Conservation (phyloP, 2,329 filamentous ascomycete species). For the Shiraia sp. region DNA sequence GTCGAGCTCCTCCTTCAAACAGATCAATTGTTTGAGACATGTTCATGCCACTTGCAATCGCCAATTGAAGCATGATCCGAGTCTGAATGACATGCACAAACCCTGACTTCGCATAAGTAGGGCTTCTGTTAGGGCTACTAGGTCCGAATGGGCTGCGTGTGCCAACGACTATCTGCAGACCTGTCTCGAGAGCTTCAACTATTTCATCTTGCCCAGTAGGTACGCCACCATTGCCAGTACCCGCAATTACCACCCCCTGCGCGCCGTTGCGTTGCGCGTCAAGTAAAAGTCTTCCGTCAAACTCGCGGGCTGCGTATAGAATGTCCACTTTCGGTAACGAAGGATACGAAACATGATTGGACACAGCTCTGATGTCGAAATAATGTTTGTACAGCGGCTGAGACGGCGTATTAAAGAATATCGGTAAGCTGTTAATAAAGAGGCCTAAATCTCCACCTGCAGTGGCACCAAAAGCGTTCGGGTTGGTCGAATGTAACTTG, state of each 20-base stretch:
- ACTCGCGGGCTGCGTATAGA: slow-evolving; percentile 33
- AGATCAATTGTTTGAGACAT: slow-evolving; percentile 35
- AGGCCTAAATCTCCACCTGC: slow-evolving; percentile 28
- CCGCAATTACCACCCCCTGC: slow-evolving; percentile 29
- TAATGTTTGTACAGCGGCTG: slow-evolving; percentile 24
- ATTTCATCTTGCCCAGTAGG: slow-evolving; percentile 23
- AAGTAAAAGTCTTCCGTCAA: slow-evolving; percentile 29
- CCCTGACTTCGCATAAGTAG: slow-evolving; percentile 22
- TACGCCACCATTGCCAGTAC: slow-evolving; percentile 30
- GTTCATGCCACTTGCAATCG: slow-evolving; percentile 31
- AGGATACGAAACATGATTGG: slow-evolving; percentile 16
- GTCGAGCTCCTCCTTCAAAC: slow-evolving; percentile 30
- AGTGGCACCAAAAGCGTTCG: slow-evolving; percentile 29
- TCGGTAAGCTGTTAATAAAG: slow-evolving; percentile 30
- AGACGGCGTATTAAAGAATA: slow-evolving; percentile 31
- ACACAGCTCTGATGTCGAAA: slow-evolving; percentile 23
- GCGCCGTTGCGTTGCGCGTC: slow-evolving; percentile 29
- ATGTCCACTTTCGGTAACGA: slow-evolving; percentile 35
- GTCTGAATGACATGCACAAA: slow-evolving; percentile 32
- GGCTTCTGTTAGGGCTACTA: slow-evolving; percentile 18
- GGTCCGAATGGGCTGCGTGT: slow-evolving; percentile 27
- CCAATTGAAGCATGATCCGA: slow-evolving; percentile 33
- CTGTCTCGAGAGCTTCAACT: slow-evolving; percentile 21
- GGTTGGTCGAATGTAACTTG: slow-evolving; percentile 30
- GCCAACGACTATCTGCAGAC: slow-evolving; percentile 30